Evolutionary conservation across 805 yeast species (phyloP).

Genomic region (Metschnikowia gelsemii): DNA sequence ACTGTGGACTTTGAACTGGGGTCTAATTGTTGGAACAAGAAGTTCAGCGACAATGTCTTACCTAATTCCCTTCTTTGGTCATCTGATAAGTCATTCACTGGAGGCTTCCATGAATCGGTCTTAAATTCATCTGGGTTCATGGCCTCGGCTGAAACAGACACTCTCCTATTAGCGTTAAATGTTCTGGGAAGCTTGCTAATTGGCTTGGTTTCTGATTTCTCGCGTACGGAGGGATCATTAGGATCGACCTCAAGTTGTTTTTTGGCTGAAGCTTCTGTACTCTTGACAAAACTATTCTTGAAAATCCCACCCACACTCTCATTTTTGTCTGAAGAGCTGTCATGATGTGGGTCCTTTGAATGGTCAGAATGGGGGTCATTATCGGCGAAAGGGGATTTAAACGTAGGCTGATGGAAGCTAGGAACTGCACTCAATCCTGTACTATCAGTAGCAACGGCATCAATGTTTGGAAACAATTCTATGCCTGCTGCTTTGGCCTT

Average conservation of each 20-base stretch:
- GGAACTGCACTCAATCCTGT: slow-evolving; percentile 27
- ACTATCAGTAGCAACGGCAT: slow-evolving; percentile 33
- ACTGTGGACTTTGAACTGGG: slow-evolving; percentile 73
- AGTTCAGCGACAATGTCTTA: slow-evolving; percentile 72
- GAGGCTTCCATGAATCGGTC: slow-evolving; percentile 70
- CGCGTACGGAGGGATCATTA: slow-evolving; percentile 1
- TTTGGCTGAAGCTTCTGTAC: slow-evolving; percentile 5
- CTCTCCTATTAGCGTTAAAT: slow-evolving; percentile 80
- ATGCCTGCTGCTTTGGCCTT: slow-evolving; percentile 53
- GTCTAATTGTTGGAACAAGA: slow-evolving; percentile 81
- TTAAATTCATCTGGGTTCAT: slow-evolving; percentile 69
- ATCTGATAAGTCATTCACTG: slow-evolving; percentile 58
- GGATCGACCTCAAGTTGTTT: slow-evolving; percentile 26
- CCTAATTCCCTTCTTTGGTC: slow-evolving; percentile 70
- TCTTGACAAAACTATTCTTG: slow-evolving; percentile 28
- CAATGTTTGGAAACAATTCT: slow-evolving; percentile 43
- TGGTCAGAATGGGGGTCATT: slow-evolving; percentile 60
- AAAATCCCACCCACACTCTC: slow-evolving; percentile 23
- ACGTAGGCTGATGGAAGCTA: slow-evolving; percentile 43
- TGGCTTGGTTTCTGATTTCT: slow-evolving; percentile 22
- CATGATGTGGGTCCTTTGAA: slow-evolving; percentile 32
- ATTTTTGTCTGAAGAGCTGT: slow-evolving; percentile 13
- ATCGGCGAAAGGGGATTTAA: slow-evolving; percentile 62
- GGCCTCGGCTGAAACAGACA: slow-evolving; percentile 88
- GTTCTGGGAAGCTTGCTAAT: slow-evolving; percentile 49